These are phyloP conservation scores for Austroboletus niveus DNA, from an alignment of 1,284 basidiomycete genomes.

Conservation along the genomic window DNA sequence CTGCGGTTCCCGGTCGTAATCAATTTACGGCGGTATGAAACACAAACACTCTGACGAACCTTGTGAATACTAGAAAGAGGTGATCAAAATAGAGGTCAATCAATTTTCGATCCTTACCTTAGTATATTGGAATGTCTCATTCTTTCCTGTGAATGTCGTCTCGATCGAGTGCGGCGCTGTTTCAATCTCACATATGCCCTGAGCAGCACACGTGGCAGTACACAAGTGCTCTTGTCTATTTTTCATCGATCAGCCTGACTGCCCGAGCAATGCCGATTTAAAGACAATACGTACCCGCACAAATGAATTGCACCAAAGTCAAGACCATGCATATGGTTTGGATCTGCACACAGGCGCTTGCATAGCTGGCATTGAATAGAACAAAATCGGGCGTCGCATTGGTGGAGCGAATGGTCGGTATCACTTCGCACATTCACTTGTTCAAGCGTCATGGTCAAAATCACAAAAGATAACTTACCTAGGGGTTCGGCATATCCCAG, in stretches of 20 bases:
- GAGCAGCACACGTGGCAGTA: conserved; percentile 38
- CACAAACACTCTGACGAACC: conserved; percentile 14
- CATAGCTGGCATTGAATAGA: conserved; percentile 54
- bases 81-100: neutral
- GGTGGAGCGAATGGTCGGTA: conserved; percentile 45
- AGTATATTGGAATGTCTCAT: conserved; percentile 49
- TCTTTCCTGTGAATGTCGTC: conserved; percentile 49
- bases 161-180: conserved; percentile 56
- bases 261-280: neutral
- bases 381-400: conserved; percentile 51
- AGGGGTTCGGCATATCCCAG: conserved; percentile 41
- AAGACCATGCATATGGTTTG: conserved; percentile 54
- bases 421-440: conserved; percentile 30
- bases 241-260: neutral
- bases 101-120: conserved; percentile 34
- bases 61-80: conserved; percentile 22
- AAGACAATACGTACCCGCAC: conserved; percentile 49
- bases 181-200: conserved; percentile 57
- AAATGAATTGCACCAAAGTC: conserved; percentile 45
- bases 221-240: conserved; percentile 53
- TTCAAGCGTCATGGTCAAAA: neutral
- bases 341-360: conserved; percentile 46
- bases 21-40: too few species aligned
- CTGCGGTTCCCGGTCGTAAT: conserved; percentile 24
- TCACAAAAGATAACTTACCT: conserved; percentile 32